Percentiles rank a stretch among this genome's conserved stretches.
Evolutionary conservation across 495 filamentous ascomycete species (phyloP).

Genomic region (Xylaria castorea): DNA sequence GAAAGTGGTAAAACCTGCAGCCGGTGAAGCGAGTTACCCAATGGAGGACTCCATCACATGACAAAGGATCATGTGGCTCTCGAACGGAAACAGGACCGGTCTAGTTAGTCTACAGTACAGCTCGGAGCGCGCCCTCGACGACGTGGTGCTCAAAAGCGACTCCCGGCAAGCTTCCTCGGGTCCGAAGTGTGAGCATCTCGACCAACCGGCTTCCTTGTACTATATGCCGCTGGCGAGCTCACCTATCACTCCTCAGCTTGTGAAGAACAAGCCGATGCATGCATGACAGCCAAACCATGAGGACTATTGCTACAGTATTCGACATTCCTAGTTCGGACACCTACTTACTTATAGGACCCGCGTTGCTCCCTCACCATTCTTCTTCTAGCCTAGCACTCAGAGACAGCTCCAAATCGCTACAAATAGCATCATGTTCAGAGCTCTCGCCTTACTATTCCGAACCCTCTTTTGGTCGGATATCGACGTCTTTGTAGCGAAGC

Average conservation of each 20-base stretch:
- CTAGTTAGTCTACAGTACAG: too few relatives aligned
- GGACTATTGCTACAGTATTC: not conserved
- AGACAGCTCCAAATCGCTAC: not conserved
- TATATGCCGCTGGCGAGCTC: not conserved
- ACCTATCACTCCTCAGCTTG: not conserved
- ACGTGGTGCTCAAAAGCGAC: not conserved
- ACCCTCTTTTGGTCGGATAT: not conserved
- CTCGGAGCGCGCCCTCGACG: not conserved
- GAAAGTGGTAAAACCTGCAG: too few relatives aligned
- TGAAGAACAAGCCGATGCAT: not conserved
- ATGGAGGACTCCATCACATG: not conserved
- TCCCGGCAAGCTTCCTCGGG: not conserved
- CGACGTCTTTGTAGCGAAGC: constrained; percentile 28
- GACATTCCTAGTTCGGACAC: not conserved
- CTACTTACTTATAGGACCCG: too few relatives aligned
- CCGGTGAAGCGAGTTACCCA: not conserved
- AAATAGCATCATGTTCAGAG: not conserved
- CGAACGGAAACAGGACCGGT: not conserved
- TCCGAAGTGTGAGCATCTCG: not conserved
- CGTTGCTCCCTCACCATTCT: not conserved
- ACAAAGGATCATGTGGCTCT: not conserved
- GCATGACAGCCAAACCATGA: not conserved
- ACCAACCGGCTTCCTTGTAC: not conserved
- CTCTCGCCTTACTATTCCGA: not conserved
- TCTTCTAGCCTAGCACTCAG: too few relatives aligned